Evolutionary conservation across 1,284 basidiomycete species (phyloP), one percentile per base, ranked within the genome.

Genomic region (Marasmius fiardii): DNA sequence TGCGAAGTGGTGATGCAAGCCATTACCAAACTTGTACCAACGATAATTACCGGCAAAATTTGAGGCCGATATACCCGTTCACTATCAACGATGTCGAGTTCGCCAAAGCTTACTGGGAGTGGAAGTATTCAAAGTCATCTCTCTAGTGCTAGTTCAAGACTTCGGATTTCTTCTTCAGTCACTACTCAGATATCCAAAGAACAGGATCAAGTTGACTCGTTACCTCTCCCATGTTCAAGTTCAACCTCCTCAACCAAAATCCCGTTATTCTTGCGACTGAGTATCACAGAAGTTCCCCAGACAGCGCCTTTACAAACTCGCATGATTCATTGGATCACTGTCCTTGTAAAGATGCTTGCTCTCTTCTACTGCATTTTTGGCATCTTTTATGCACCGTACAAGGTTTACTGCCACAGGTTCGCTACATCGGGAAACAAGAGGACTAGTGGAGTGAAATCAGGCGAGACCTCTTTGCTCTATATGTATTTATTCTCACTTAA

Each of bases 41-140:
- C n/a, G n/a, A n/a, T n/a, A n/a, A n/a, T n/a, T n/a, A n/a, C n/a
- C n/a, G n/a, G n/a, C n/a, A n/a, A n/a, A n/a, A n/a, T n/a, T n/a
- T n/a, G n/a, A n/a, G n/a, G 39, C 39, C 16, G 11, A 16, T 4
- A 2, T 41, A 20, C 39, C 39, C 16, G 39, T 41, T 16, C 20
- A n/a, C 7, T 16, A 16, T 41, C 39, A 7, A 41, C 14, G 11
- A 41, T 41, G 39, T 16, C 39, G 16, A n/a, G 39, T 33, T 57
- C 48, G 12, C 48, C 60, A 11, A 56, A 49, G 16, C 55, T 60
- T 14, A 54, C 65, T 12, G 66, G 65, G 49, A 74, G 71, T 12
- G 72, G 70, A 50, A 77, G 74, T 58, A 71, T 79, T 52, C 76
- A 79, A 53, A 76, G 74, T 52, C 73, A 77, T 60, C 66, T 79